Evolutionary conservation across 2,329 filamentous ascomycete genomes (phyloP).

Genomic region (Exophiala oligosperma): DNA sequence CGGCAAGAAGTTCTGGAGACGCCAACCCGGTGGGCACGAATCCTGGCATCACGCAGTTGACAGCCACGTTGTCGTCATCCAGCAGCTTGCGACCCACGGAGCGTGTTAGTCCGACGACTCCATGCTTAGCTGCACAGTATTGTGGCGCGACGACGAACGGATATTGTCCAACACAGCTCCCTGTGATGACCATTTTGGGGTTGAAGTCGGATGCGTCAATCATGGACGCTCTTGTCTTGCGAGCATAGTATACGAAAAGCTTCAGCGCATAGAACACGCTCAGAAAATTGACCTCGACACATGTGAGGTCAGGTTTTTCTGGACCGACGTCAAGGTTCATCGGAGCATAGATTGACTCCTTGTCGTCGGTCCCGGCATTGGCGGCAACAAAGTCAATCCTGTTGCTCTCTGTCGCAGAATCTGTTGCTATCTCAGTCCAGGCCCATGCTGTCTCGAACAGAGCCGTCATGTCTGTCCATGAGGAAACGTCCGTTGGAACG

Average conservation of each 20-base stretch:
- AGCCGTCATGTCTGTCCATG: no score
- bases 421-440: no score
- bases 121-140: conserved; percentile 1
- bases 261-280: conserved; percentile 3
- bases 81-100: no score
- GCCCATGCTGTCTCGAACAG: no score
- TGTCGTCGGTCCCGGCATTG: conserved; percentile 3
- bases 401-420: no score
- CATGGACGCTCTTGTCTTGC: not conserved
- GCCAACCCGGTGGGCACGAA: no score
- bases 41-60: no score
- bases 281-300: not conserved
- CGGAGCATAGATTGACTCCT: not conserved
- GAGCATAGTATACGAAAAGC: conserved; percentile 4
- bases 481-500: no score
- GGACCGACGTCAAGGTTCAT: not conserved
- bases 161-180: conserved; percentile 2
- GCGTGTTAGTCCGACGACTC: not conserved
- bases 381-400: not conserved
- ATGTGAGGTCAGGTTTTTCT: not conserved
- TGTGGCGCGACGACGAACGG: not conserved
- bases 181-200: conserved; percentile 1
- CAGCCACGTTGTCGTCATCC: no score
- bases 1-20: no score
- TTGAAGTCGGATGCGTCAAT: not conserved